Base-by-base conservation (phyloP, 768 basidiomycete species). In the Lepiota subincarnata region DNA sequence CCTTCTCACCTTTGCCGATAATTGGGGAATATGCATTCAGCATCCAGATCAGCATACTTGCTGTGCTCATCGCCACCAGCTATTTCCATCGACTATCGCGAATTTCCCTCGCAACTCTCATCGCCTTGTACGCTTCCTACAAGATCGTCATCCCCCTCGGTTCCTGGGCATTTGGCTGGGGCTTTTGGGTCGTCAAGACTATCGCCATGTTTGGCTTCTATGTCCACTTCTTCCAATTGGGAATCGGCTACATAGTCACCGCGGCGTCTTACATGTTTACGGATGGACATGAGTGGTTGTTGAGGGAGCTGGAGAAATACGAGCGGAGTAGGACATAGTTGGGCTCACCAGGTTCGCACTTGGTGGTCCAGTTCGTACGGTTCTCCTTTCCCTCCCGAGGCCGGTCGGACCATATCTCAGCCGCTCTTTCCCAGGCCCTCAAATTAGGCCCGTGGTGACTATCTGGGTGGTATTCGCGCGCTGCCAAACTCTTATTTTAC, bases 151-250 rank as follows among this genome's bases (percentile, higher is more conserved):
- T 62, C 4, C 64, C 68, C 13, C 42, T 64, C 8, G 47, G 56
- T 1, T 58, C 60, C 44, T 66, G 64, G 62, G 42, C 14, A 0
- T 44, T 48, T 18, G 26, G 48, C 18, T 48, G 46, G 13, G 42
- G 53, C 8, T 62, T 57, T 26, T 57, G 53, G 10, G 28, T 66
- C 7, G 66, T 69, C 58, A 71, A 70, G 40, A 64, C 57, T 7
- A 57, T 71, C 35, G 70, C 68, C 5, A 59, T 60, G 68, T 57
- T 71, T 44, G 70, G 70, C 1, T 73, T 73, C 50, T 72, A 73
- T 50, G 50, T 68, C 36, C 61, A 69, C 46, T 73, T 67, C 59
- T 67, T 72, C 57, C 52, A 64, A 39, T 49, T 66, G 2, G 70
- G 62, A 6, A 14, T 69, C 0, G 62, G 59, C 0, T 66, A 65